Evolutionary conservation across 2,329 filamentous ascomycete species (phyloP), one percentile per base, ranked within the genome.

Genomic region (Colletotrichum tamarilloi): DNA sequence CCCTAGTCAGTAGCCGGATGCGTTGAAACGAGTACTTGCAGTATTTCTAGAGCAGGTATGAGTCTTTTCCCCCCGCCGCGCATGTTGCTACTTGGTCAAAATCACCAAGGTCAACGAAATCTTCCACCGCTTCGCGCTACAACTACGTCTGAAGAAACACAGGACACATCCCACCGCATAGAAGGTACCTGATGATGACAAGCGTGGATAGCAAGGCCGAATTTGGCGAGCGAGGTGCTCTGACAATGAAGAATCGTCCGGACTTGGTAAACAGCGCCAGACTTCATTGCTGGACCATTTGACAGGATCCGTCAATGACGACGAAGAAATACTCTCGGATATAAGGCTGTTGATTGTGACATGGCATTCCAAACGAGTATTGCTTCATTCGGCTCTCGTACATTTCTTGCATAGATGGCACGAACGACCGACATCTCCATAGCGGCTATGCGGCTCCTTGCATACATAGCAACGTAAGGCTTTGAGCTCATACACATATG

Each of bases 321-420:
- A 11, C 11, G 35, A 38, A 38, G 35, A 12, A 9, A 12, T 14
- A 16, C 16, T 46, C 6, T 19, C 38, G 2, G 38, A 46, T 46
- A 1, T 16, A 1, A 5, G 14, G 14, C 16, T 0, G 5, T 2
- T 3, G 3, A 46, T n/a, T 5, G 6, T 16, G 14, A 14, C 16
- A 46, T 46, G 26, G 4, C 26, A 26, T 26, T 26, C 11, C 35
- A 38, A 14, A 4, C 35, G 11, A 38, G 35, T 4, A 19, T 46
- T 16, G 16, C 6, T 6, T 46, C 38, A 16, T 7, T 46, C 16
- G 14, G 16, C 16, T 14, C 19, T 8, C 16, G 38, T 3, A 19
- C 3, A 7, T 46, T 19, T 16, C 16, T 7, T 46, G 38, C 3
- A 16, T n/a, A 46, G 6, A 19, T 46, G 5, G 4, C 16, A 6